phyloP scores from a whole-genome alignment of 2,329 filamentous ascomycete genomes.

The Bipolaris cookei region DNA sequence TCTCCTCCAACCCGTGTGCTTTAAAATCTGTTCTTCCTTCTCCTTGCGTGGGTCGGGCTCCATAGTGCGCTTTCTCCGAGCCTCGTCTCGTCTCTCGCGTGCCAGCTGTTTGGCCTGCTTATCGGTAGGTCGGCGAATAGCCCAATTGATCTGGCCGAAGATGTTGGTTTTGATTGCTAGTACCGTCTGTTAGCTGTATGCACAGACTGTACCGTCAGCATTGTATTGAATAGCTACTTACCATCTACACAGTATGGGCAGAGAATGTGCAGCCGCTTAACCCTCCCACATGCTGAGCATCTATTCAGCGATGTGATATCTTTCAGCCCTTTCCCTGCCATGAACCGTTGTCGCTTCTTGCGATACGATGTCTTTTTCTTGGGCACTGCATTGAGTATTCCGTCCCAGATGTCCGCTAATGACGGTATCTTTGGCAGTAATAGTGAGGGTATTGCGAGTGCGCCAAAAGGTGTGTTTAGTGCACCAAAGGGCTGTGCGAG shows the following conservation, averaged over 20 bases:
- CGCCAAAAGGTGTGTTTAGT: slow-evolving; percentile 66
- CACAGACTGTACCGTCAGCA: not conserved
- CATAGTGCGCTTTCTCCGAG: slow-evolving; percentile 21
- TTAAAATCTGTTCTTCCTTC: slow-evolving; percentile 36
- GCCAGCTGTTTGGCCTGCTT: slow-evolving; percentile 41
- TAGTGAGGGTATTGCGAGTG: slow-evolving; percentile 59
- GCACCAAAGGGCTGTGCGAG: slow-evolving; percentile 59
- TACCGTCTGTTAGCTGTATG: slow-evolving; percentile 10
- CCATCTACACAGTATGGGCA: slow-evolving; percentile 87
- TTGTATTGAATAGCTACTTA: slow-evolving; percentile 56
- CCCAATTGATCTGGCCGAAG: slow-evolving; percentile 39
- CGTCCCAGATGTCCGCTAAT: slow-evolving; percentile 89
- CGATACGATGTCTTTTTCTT: slow-evolving; percentile 99
- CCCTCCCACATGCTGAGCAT: slow-evolving; percentile 85
- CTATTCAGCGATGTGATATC: slow-evolving; percentile 86
- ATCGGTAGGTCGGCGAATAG: slow-evolving; percentile 32
- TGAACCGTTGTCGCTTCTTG: slow-evolving; percentile 90
- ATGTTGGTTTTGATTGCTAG: slow-evolving; percentile 46
- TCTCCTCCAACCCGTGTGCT: slow-evolving; percentile 39
- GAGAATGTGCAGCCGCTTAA: slow-evolving; percentile 86
- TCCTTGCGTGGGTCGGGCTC: slow-evolving; percentile 33
- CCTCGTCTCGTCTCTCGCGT: slow-evolving; percentile 29
- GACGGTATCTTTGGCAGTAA: slow-evolving; percentile 49
- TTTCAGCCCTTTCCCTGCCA: slow-evolving; percentile 94
- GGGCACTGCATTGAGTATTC: slow-evolving; percentile 86